Evolutionary conservation across 2,329 filamentous ascomycete genomes (phyloP), one percentile per base, ranked within the genome.

Genomic region (Neocucurbitaria cava): DNA sequence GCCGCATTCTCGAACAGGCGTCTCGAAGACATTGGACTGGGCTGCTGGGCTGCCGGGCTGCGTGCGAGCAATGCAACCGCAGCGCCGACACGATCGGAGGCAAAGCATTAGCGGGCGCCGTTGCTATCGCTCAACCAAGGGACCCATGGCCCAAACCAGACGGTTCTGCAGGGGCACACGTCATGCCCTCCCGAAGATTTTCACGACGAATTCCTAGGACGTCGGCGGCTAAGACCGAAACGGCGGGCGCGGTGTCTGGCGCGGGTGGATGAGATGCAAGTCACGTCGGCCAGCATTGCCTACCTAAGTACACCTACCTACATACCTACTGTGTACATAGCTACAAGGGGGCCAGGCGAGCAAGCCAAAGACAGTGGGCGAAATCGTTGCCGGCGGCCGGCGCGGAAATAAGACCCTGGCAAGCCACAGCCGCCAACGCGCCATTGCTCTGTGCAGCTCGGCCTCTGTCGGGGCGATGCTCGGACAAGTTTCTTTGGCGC

Each of bases 401-500:
- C 56, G 46, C 65, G 61, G 61, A 62, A 59, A 68, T 62, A 62
- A 60, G 40, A 53, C 55, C 59, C 59, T 57, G 47, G 56, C 46
- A 51, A 62, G 62, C 62, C 62, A 65, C 62, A 65, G 52, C 59
- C 60, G 62, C 57, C 55, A 58, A 38, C 52, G 46, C 56, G 50
- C 47, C 41, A 24, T 46, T n/a, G 30, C n/a, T n/a, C n/a, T n/a
- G n/a, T n/a, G 13, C 56, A 49, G 54, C 54, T 64, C 59, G 62
- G 62, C 59, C 54, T 54, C 49, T 41, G 53, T 59, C 62, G 57
- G 55, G 49, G 47, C 46, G 46, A 57, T 49, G 59, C 59, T 65
- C 62, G 62, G 62, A 54, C 52, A 59, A 65, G 54, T 62, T 65
- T 57, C 62, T 62, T 52, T n/a, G n/a, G n/a, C n/a, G n/a, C n/a